Percentiles rank a stretch among this genome's conserved stretches.
These are phyloP conservation scores for Kwoniella heveanensis DNA, from an alignment of 768 basidiomycete species.

Conservation along the genomic window DNA sequence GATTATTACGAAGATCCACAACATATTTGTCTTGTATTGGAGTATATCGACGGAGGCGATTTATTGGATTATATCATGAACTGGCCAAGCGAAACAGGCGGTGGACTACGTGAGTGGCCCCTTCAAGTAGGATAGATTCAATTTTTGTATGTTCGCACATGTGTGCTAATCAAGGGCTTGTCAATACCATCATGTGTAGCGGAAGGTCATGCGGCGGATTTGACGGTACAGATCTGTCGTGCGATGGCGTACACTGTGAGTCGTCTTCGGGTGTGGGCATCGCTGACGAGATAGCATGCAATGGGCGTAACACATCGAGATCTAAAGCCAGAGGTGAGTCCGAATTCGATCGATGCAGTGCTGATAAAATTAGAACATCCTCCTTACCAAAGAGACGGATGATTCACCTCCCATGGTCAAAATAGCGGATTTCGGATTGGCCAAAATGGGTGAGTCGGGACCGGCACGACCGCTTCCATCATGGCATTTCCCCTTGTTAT, in stretches of 20 bases:
- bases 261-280: not conserved
- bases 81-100: slow-evolving; percentile 36
- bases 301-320: slow-evolving; percentile 88
- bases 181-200: slow-evolving; percentile 26
- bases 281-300: slow-evolving; percentile 52
- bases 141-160: not conserved
- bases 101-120: slow-evolving; percentile 65
- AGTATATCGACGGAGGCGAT: slow-evolving; percentile 85
- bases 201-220: slow-evolving; percentile 63
- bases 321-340: slow-evolving; percentile 67
- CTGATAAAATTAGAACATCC: slow-evolving; percentile 65
- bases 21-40: slow-evolving; percentile 66
- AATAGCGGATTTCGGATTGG: slow-evolving; percentile 93
- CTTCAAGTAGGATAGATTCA: not conserved
- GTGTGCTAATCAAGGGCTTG: slow-evolving; percentile 26
- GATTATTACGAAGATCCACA: slow-evolving; percentile 73
- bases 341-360: not conserved
- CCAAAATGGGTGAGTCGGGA: slow-evolving; percentile 70
- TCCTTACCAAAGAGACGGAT: slow-evolving; percentile 67
- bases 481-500: too few species aligned
- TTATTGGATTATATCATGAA: slow-evolving; percentile 72
- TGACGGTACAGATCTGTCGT: slow-evolving; percentile 80
- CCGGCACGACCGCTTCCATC: too few species aligned
- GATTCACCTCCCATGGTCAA: slow-evolving; percentile 70
- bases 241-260: slow-evolving; percentile 59